Percentiles rank a stretch among this genome's conserved stretches.
Conservation (phyloP, 1,284 basidiomycete species). For the Pyrrhoderma lamaoense region DNA sequence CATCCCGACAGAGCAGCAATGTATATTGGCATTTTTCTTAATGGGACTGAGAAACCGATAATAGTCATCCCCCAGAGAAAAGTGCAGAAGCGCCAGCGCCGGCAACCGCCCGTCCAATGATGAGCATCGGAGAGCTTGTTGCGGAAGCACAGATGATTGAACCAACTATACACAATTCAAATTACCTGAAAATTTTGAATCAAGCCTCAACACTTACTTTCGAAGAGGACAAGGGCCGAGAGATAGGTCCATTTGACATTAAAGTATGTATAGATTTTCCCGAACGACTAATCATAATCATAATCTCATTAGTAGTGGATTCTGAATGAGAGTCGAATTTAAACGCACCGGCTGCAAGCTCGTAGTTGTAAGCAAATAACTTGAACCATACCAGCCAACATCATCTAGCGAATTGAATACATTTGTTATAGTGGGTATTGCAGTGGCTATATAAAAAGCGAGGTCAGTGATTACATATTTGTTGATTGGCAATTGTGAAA, state of each 20-base stretch:
- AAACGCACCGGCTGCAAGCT: slow-evolving; percentile 18
- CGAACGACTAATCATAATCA: slow-evolving; percentile 15
- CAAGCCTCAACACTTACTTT: slow-evolving; percentile 15
- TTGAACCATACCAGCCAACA: slow-evolving; percentile 21
- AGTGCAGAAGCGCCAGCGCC: slow-evolving; percentile 43
- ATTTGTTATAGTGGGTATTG: slow-evolving; percentile 30
- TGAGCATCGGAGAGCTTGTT: slow-evolving; percentile 34
- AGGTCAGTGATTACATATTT: not conserved
- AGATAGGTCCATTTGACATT: slow-evolving; percentile 28
- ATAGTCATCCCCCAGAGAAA: slow-evolving; percentile 31
- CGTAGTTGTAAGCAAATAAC: slow-evolving; percentile 31
- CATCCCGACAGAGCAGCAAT: slow-evolving; percentile 30
- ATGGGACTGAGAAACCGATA: slow-evolving; percentile 34
- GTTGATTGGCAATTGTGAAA: not conserved
- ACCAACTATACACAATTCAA: slow-evolving; percentile 25
- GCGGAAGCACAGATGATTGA: slow-evolving; percentile 30
- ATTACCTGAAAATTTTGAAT: not conserved
- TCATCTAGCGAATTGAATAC: slow-evolving; percentile 17
- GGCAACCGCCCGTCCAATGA: slow-evolving; percentile 39
- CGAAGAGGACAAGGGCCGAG: slow-evolving; percentile 29
- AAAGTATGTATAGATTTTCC: slow-evolving; percentile 21
- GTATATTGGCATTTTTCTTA: slow-evolving; percentile 28
- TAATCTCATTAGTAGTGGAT: not conserved
- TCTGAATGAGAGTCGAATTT: no score
- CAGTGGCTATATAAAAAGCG: slow-evolving; percentile 24